These are phyloP conservation scores for Paracorniculantispora psalliotae DNA, from an alignment of 2,329 filamentous ascomycete species.

Conservation along the genomic window DNA sequence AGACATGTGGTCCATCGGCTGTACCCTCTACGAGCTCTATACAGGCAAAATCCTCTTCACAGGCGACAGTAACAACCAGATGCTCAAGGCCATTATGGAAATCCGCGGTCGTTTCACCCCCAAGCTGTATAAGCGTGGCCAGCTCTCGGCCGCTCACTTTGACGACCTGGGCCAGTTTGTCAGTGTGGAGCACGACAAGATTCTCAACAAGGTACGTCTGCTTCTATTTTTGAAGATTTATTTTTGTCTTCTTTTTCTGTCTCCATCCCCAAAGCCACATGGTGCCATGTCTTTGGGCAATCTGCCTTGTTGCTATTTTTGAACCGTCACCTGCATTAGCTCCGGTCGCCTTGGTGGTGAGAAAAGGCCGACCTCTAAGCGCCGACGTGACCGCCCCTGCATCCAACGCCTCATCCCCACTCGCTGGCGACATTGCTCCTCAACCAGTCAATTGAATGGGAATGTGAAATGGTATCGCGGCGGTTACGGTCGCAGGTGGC, in stretches of 20 bases:
- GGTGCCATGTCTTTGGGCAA: neutral
- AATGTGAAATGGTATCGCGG: conserved; percentile 10
- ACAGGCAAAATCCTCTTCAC: conserved; percentile 97
- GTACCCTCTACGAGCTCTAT: conserved; percentile 93
- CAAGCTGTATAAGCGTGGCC: conserved; percentile 80
- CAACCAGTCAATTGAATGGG: neutral
- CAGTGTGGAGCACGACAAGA: conserved; percentile 79
- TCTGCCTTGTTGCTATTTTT: conserved; percentile 8
- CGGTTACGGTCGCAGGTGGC: conserved; percentile 12
- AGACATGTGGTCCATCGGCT: conserved; percentile 97
- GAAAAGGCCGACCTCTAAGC: neutral
- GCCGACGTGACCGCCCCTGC: conserved; percentile 7
- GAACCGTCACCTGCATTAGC: conserved; percentile 8
- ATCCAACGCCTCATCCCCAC: conserved; percentile 2
- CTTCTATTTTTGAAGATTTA: conserved; percentile 17
- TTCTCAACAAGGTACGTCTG: conserved; percentile 69
- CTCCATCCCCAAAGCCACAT: neutral
- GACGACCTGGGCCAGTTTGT: conserved; percentile 79
- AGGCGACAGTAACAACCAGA: conserved; percentile 94
- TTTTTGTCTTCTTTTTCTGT: conserved; percentile 17
- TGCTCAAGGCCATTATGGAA: conserved; percentile 95
- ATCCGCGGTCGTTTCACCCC: conserved; percentile 86
- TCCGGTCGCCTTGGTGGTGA: neutral
- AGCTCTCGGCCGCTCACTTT: conserved; percentile 73
- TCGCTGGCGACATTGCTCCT: neutral